Evolutionary conservation across 2,329 filamentous ascomycete genomes (phyloP), one percentile per base, ranked within the genome.

Genomic region (Furcasterigmium sp.): DNA sequence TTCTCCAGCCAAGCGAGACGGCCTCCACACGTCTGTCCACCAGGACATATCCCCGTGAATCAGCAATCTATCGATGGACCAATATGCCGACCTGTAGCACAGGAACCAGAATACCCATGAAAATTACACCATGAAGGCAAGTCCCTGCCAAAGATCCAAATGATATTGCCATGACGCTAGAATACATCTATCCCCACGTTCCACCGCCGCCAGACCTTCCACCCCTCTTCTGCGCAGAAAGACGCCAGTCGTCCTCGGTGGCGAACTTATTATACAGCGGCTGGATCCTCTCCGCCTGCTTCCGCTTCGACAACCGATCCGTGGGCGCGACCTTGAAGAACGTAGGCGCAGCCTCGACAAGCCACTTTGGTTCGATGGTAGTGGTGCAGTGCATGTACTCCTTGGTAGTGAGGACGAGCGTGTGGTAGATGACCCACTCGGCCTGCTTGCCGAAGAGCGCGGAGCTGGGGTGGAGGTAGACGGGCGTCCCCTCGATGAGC

Each of bases 351-450:
- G 91, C 91, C 56, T 96, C 91, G 1, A 97, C 90, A 18, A 98
- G 77, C 82, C 82, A 85, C 58, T 95, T 95, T 8, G 93, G 91
- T 67, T 98, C 93, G 56, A 98, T 97, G 4, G 80, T 79, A 4
- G 89, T 95, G 13, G 90, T 93, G 60, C 81, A 87, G 58, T 95
- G 91, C 93, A 98, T 97, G 65, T 97, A 98, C 68, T 98, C 93
- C 69, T 95, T 91, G 19, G 87, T 94, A 19, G 93, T 98, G 55
- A 97, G 76, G 8, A 97, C 88, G 17, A 98, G 73, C 42, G 82
- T 84, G 58, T 96, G 85, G 61, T 95, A 98, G 43, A 98, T 87
- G 26, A 97, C 93, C 75, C 94, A 94, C 66, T 98, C 93, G 1
- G 91, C 86, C 47, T 91, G 87, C 66, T 97, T 97, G 41, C 93